Evolutionary conservation across 23 red algal genomes (phyloP), one percentile per base, ranked within the genome.

Genomic region (Gracilaria domingensis): DNA sequence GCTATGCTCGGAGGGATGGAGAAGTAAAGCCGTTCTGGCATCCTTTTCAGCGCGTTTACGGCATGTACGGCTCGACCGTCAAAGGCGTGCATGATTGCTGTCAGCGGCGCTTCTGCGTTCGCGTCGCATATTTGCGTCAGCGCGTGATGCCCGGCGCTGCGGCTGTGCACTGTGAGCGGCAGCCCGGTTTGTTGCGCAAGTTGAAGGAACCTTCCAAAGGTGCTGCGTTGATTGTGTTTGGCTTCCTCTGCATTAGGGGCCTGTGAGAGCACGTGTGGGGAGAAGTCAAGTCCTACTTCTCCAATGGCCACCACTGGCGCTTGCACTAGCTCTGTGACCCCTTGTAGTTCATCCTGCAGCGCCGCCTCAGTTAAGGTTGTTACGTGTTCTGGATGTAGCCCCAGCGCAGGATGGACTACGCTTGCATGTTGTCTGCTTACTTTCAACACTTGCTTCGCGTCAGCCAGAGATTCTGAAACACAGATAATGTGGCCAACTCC

Each of bases 261-360:
- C 16, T 58, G 83, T 14, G 91, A 65, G 1, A 94, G 60, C 18
- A 94, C 91, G 7, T 72, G 82, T 18, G 91, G 91, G 4, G 91
- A 87, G 57, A 79, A 86, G 75, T 94, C 91, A 40, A 94, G 91
- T 17, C 91, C 91, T 9, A 94, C 82, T 53, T 94, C 91, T 8
- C 91, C 91, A 73, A 94, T 80, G 4, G 91, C 91, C 14, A 94
- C 82, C 12, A 87, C 48, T 16, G 80, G 0, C 24, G 67, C 28
- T 57, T 89, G 69, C 7, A 73, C 24, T 44, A 85, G 59, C 54
- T 66, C 42, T 26, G 5, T 49, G 14, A 91, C 8, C 12, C 20
- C 59, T 13, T 39, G 35, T 12, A 91, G 16, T n/a, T 66, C 57
- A 2, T 4, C 23, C 4, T 26, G 72, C 32, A 58, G 23, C 6